Percentiles rank a stretch among this genome's conserved stretches.
Conservation (phyloP, 352 stramenopile genomes). For the Phytopythium helicoides region DNA sequence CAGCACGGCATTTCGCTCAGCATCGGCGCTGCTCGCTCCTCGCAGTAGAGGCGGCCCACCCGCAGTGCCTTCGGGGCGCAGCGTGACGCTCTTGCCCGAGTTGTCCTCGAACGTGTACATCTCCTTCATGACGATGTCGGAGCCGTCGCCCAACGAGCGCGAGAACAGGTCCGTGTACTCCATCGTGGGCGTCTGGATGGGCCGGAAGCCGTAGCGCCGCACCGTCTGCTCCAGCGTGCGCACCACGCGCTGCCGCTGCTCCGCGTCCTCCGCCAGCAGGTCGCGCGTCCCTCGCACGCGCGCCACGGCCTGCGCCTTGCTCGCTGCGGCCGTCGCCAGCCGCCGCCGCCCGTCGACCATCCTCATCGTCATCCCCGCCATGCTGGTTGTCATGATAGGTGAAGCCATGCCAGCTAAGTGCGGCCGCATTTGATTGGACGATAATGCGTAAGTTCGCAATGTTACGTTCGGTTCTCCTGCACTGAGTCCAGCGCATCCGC, state of each 20-base stretch:
- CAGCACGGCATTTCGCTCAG: background rate
- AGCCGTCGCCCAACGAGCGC: constrained; percentile 77
- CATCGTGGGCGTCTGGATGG: constrained; percentile 84
- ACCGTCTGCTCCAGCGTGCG: constrained; percentile 52
- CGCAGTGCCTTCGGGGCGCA: constrained; percentile 83
- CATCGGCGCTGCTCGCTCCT: background rate
- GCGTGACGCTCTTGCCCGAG: constrained; percentile 81
- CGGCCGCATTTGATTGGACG: too few species aligned
- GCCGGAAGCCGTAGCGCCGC: constrained; percentile 69
- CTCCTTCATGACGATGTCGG: constrained; percentile 90
- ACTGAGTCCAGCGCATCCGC: too few species aligned
- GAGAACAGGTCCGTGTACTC: constrained; percentile 87
- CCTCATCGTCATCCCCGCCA: background rate
- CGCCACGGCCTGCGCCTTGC: constrained; percentile 31
- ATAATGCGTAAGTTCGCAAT: too few species aligned
- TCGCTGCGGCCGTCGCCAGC: background rate
- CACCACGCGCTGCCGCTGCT: constrained; percentile 66
- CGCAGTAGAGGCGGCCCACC: constrained; percentile 16
- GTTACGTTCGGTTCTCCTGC: too few species aligned
- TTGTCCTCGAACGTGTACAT: constrained; percentile 91
- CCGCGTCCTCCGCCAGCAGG: constrained; percentile 54
- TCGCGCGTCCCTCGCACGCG: constrained; percentile 79
- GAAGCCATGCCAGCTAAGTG: too few species aligned
- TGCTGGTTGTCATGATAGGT: background rate
- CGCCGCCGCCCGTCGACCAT: background rate